These are phyloP conservation scores for Phalaenopsis equestris DNA, from an alignment of 106 monocot genomes.

Conservation along the genomic window DNA sequence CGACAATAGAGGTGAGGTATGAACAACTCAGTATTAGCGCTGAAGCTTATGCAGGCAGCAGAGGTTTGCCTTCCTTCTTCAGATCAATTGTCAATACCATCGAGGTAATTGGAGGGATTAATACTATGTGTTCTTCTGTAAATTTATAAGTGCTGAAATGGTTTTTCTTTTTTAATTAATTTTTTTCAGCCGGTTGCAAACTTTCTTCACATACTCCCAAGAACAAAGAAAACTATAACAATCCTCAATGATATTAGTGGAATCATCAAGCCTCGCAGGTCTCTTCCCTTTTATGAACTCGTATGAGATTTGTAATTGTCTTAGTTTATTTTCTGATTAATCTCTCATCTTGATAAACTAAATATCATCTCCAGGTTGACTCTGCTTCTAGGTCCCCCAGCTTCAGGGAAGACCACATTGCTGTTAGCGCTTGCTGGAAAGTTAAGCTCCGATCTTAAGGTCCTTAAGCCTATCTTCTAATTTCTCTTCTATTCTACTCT, in stretches of 20 bases:
- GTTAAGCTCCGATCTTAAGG: constrained; percentile 42
- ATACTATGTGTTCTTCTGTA: not conserved
- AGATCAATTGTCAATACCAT: constrained; percentile 43
- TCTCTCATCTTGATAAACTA: not conserved
- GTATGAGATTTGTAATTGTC: not conserved
- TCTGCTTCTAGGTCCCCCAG: constrained; percentile 60
- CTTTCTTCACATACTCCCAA: constrained; percentile 37
- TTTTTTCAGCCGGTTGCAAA: constrained; percentile 23
- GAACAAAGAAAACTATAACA: constrained; percentile 32
- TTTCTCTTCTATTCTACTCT: not conserved
- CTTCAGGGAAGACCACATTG: constrained; percentile 55
- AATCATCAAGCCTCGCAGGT: constrained; percentile 55
- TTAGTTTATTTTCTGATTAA: not conserved
- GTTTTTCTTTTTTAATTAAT: not conserved
- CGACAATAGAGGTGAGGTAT: constrained; percentile 68
- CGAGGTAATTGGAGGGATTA: constrained; percentile 21
- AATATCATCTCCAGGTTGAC: constrained; percentile 37
- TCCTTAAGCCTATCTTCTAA: not conserved
- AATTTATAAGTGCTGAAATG: not conserved
- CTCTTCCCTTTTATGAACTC: not conserved
- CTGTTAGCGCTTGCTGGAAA: constrained; percentile 59
- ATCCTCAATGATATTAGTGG: constrained; percentile 47
- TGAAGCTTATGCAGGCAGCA: constrained; percentile 39
- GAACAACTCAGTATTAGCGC: constrained; percentile 47
- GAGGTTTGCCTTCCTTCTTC: constrained; percentile 55